Evolutionary conservation across 805 yeast species (phyloP), one percentile per base, ranked within the genome.

Genomic region (Lachancea sp.): DNA sequence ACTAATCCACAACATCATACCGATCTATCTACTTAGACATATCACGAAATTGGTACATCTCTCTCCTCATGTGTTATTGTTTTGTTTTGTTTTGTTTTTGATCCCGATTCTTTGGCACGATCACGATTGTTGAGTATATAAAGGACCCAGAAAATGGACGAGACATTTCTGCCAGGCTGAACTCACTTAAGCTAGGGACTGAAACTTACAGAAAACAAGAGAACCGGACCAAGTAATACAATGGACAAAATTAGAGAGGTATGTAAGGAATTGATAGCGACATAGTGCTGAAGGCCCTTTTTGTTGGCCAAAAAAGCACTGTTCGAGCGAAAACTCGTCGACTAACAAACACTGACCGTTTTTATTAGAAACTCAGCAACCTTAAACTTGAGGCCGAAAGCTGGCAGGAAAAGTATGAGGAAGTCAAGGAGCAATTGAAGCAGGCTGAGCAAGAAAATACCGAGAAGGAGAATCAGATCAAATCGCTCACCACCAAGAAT

Each of bases 351-450:
- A 23, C 8, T 23, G 11, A 23, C 25, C 11, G 25, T 8, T 30
- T 18, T 16, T 8, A 5, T 18, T 49, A 85, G 94, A 88, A 87
- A 77, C 72, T 88, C 71, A 81, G 72, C 74, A 80, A 80, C 68
- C 79, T 92, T 67, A 89, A 90, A 70, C 73, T 85, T 58, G 97
- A 92, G 64, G 90, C 96, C 52, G 98, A 92, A 72, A 73, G 82
- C 56, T 94, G 98, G 87, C 96, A 90, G 72, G 96, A 87, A 65
- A 86, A 88, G 73, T 81, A 92, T 46, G 98, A 92, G 60, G 96
- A 85, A 57, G 76, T 84, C 57, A 68, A 79, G 46, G 78, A 74
- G 49, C 80, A 80, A 64, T 78, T 84, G 70, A 92, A 89, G 75
- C 82, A 74, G 61, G 74, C 90, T 65, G 97, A 90, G 68, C 97